Base-by-base conservation (phyloP, 2,329 filamentous ascomycete species). In the Pestalotiopsis sp. region DNA sequence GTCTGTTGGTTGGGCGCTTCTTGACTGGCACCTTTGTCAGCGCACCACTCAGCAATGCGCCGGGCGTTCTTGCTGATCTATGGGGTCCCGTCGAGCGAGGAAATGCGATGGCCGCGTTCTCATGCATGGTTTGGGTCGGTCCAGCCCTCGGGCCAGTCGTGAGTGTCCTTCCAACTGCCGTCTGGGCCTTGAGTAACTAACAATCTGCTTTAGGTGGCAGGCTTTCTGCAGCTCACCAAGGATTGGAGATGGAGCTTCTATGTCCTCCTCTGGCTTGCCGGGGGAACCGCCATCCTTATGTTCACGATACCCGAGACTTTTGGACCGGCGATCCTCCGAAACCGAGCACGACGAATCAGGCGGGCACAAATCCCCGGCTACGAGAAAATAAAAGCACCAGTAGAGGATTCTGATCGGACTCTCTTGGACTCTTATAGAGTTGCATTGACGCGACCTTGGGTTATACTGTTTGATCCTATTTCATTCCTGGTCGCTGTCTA, bases 231-330 rank as follows among this genome's bases (percentile, higher is more conserved):
- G 71, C 74, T 89, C 6, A 86, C 82, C 39, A 80, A 86, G 69
- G 76, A 81, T 69, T 89, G 86, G 87, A 74, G 82, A 24, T 89
- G 86, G 86, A 80, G 77, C 35, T 84, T 86, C 71, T 85, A 84
- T 67, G 80, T 83, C 1, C 72, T 83, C 17, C 73, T 86, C 6
- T 82, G 80, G 78, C 71, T 86, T 0, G 82, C 78, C 3, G 82
- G 72, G 1, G 70, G 73, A 5, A 80, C 81, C 0, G 75, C 74
- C 3, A 1, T 83, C 6, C 66, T 87, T 3, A 84, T 89, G 82
- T 79, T 89, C 65, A 86, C 86, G 0, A 84, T 90, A 7, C 88
- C 88, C 1, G 88, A 90, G 72, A 90, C 88, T 0, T 83, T 84
- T 44, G 81, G 81, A 0, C 82, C 81, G 0, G 82, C 78, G 3